phyloP scores from a whole-genome alignment of 441 rosid genomes.

The Isatis lusitanica region DNA sequence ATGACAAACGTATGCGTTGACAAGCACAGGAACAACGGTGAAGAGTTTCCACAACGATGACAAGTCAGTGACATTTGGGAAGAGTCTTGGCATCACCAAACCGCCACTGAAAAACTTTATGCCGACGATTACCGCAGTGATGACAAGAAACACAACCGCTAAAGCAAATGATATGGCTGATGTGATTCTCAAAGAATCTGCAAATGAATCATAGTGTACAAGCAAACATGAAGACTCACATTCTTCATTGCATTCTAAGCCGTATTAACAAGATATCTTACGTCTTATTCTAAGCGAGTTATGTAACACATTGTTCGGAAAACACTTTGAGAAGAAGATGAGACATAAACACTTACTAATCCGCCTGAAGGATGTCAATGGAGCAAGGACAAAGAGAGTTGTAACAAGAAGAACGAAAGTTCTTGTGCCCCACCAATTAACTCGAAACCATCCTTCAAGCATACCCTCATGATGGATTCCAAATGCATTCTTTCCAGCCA shows the following conservation, averaged over 20 bases:
- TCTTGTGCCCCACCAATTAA: slow-evolving; percentile 46
- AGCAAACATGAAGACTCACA: not conserved
- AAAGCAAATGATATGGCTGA: slow-evolving; percentile 46
- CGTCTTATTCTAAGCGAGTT: not conserved
- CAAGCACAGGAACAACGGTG: slow-evolving; percentile 52
- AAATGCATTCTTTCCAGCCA: slow-evolving; percentile 44
- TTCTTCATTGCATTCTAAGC: not conserved
- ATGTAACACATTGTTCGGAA: not conserved
- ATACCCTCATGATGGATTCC: slow-evolving; percentile 47
- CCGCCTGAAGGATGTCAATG: slow-evolving; percentile 39
- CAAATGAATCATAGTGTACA: not conserved
- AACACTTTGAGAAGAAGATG: not conserved
- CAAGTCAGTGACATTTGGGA: slow-evolving; percentile 40
- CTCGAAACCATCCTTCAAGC: slow-evolving; percentile 51
- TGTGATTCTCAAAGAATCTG: slow-evolving; percentile 49
- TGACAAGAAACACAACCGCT: slow-evolving; percentile 43
- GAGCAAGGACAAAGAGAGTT: slow-evolving; percentile 41
- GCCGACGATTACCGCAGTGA: slow-evolving; percentile 39
- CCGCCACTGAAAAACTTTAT: slow-evolving; percentile 25
- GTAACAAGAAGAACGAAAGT: slow-evolving; percentile 41
- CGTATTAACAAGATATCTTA: not conserved
- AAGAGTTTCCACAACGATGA: slow-evolving; percentile 41
- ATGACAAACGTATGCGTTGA: slow-evolving; percentile 48
- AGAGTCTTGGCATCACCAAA: slow-evolving; percentile 35
- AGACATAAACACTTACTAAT: slow-evolving; percentile 39